phyloP scores from a whole-genome alignment of 441 rosid genomes.

The Melastoma candidum region DNA sequence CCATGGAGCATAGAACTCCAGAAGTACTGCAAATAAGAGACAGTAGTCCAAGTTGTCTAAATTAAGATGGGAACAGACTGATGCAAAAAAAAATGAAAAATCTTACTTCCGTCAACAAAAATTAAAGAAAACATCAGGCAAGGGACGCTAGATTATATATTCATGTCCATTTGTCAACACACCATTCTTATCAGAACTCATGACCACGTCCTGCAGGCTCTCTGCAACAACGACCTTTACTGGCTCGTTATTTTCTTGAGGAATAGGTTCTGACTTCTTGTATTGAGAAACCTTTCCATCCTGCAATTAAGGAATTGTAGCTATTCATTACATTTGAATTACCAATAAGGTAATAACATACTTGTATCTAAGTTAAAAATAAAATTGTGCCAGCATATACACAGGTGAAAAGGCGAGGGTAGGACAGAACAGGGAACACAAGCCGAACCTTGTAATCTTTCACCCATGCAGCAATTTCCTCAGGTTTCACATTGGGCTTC shows the following conservation, averaged over 20 bases:
- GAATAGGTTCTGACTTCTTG: constrained; percentile 81
- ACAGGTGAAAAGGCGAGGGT: neutral
- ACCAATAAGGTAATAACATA: constrained; percentile 1
- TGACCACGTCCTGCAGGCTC: constrained; percentile 62
- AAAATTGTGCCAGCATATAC: too few relatives aligned
- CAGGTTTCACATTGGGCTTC: constrained; percentile 54
- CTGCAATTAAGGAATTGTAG: constrained; percentile 27
- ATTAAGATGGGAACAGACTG: too few relatives aligned
- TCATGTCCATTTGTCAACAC: constrained; percentile 4
- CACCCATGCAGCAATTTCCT: constrained; percentile 72
- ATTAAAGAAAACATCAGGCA: too few relatives aligned
- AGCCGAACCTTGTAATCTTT: constrained; percentile 70
- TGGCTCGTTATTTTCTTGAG: constrained; percentile 69
- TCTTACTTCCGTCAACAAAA: too few relatives aligned
- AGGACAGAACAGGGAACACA: constrained; percentile 1
- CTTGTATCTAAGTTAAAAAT: neutral
- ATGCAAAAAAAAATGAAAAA: too few relatives aligned
- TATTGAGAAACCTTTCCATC: constrained; percentile 57
- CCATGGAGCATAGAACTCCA: constrained; percentile 98
- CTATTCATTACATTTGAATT: neutral
- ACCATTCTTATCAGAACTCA: constrained; percentile 89
- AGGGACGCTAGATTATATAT: too few relatives aligned
- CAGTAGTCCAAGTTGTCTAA: constrained; percentile 1
- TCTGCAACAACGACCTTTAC: constrained; percentile 92
- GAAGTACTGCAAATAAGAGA: constrained; percentile 43